Conservation (phyloP, 2,329 filamentous ascomycete genomes). For the Colletotrichum sp. region DNA sequence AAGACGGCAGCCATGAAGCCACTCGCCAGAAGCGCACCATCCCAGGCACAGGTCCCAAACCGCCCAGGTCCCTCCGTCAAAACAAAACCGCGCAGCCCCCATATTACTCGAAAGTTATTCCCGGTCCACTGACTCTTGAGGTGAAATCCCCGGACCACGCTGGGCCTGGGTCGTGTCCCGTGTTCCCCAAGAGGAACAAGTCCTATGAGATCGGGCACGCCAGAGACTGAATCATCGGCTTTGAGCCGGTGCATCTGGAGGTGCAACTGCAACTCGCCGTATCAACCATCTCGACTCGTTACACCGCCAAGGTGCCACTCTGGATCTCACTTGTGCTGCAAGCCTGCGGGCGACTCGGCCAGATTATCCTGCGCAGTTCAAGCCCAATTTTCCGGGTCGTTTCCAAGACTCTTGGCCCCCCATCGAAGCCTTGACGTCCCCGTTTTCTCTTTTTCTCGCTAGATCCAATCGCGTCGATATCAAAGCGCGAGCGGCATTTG, state of each 20-base stretch:
- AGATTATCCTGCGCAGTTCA: slow-evolving; percentile 3
- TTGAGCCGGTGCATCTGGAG: background rate
- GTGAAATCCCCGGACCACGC: background rate
- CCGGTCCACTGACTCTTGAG: slow-evolving; percentile 1
- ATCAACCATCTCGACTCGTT: slow-evolving; percentile 4
- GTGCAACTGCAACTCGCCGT: background rate
- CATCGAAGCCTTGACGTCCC: background rate
- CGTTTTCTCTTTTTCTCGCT: background rate
- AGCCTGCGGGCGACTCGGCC: slow-evolving; percentile 10
- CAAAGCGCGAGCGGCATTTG: background rate
- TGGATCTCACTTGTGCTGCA: slow-evolving; percentile 11
- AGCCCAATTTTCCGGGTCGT: background rate
- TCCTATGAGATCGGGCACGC: background rate
- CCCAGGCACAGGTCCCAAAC: background rate
- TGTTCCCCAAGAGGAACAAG: background rate
- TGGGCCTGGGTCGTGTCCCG: background rate
- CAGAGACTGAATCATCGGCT: background rate
- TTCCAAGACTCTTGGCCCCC: slow-evolving; percentile 18
- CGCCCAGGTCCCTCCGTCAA: background rate
- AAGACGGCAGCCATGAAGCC: background rate
- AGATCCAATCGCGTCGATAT: background rate
- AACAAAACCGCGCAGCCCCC: slow-evolving; percentile 5
- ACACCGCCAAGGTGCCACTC: slow-evolving; percentile 15
- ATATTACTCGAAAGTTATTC: background rate
- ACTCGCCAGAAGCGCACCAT: background rate